phyloP scores from a whole-genome alignment of 2,329 filamentous ascomycete genomes.

The Ceratocystis lukuohia region DNA sequence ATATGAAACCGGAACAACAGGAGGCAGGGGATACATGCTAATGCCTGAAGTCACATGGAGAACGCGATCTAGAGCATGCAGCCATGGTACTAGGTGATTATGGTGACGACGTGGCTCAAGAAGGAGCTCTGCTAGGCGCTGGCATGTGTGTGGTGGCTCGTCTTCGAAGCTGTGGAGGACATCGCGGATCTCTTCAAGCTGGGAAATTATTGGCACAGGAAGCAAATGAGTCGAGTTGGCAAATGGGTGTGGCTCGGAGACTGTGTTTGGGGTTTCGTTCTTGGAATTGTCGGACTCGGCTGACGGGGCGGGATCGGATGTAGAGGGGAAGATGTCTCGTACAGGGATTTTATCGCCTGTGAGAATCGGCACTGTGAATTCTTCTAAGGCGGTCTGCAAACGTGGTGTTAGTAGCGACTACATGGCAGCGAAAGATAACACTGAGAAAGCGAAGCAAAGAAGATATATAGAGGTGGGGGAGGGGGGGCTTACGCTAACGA shows the following conservation, averaged over 20 bases:
- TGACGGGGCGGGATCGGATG: conserved; percentile 23
- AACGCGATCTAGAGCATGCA: conserved; percentile 81
- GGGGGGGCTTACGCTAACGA: conserved; percentile 9
- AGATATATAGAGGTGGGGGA: background rate
- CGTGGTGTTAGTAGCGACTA: background rate
- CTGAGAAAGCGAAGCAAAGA: background rate
- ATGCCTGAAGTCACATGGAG: conserved; percentile 76
- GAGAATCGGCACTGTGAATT: conserved; percentile 13
- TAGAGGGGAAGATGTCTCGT: conserved; percentile 13
- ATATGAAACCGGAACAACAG: conserved; percentile 40
- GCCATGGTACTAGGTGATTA: conserved; percentile 65
- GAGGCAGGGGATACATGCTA: conserved; percentile 67
- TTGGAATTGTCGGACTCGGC: conserved; percentile 27
- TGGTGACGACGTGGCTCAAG: conserved; percentile 67
- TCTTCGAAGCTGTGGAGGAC: conserved; percentile 56
- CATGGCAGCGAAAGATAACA: background rate
- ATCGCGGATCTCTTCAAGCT: conserved; percentile 46
- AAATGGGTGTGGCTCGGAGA: conserved; percentile 20
- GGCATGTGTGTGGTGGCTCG: conserved; percentile 80
- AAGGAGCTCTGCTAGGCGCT: conserved; percentile 79
- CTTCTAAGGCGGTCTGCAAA: conserved; percentile 9
- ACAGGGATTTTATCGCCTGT: conserved; percentile 13
- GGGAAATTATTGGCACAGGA: conserved; percentile 48
- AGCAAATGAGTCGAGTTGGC: conserved; percentile 34
- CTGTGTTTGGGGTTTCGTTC: conserved; percentile 20